Evolutionary conservation across 208 protist species (phyloP), one percentile per base, ranked within the genome.

Genomic region (Blastocrithidia nonstop): DNA sequence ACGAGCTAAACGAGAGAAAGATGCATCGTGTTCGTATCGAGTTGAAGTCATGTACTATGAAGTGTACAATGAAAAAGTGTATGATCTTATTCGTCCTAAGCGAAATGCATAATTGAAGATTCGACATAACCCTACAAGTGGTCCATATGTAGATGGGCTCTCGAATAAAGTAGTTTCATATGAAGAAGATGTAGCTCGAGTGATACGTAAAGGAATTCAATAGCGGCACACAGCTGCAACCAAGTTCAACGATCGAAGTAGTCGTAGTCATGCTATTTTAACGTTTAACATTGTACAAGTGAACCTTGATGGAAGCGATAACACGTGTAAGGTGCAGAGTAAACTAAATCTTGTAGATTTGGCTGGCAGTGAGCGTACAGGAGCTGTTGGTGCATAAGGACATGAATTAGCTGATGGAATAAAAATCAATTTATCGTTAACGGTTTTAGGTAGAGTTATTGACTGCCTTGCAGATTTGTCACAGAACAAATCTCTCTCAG

Each of bases 291-390:
- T 87, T 41, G 42, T 75, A 43, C 76, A 84, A 55, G 51, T 75
- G 22, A 62, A 42, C 31, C 51, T 90, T 17, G 66, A 79, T 37
- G 64, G 78, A 16, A 36, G 46, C 27, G 60, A 70, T 50, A 69
- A 61, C 50, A 48, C 61, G 22, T 52, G 39, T 23, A 57, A 64
- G 42, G 72, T 77, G 31, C 70, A 47, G 26, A 77, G 75, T 54
- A 88, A 88, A 57, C 57, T 92, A 22, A 95, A 95, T 53, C 72
- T 98, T 20, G 77, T 96, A 28, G 93, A 97, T 56, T 75, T 97
- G 21, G 93, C 93, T 3, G 93, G 93, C 5, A 90, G 74, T 1
- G 93, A 97, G 54, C 61, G 91, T 19, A 72, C 76, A 24, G 75
- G 63, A 2, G 68, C 58, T 3, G 74, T 52, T 20, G 80, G 76